phyloP scores from a whole-genome alignment of 106 monocot species.

The Dendrobium huoshanense region DNA sequence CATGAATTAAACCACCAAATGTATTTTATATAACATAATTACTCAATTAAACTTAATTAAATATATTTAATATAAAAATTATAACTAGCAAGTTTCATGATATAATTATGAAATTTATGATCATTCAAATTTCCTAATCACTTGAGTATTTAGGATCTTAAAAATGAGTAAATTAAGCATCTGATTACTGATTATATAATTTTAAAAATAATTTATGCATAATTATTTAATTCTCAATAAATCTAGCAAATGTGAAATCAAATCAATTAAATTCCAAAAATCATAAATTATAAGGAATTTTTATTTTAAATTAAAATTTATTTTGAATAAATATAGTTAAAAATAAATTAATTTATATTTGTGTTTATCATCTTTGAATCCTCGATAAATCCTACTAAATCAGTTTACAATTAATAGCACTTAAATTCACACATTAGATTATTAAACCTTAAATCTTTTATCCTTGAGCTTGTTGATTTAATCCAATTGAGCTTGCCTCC shows the following conservation, averaged over 20 bases:
- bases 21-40: neutral
- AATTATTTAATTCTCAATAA: neutral
- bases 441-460: neutral
- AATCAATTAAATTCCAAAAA: neutral
- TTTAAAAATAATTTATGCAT: neutral
- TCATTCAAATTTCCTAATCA: neutral
- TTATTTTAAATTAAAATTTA: neutral
- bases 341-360: neutral
- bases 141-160: neutral
- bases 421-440: neutral
- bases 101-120: neutral
- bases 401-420: neutral
- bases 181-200: neutral
- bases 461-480: neutral
- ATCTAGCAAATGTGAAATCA: neutral
- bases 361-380: neutral
- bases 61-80: neutral
- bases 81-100: neutral
- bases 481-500: neutral
- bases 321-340: neutral
- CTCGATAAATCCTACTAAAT: neutral
- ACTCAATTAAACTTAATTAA: neutral
- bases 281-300: neutral
- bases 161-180: neutral
- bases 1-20: neutral